Evolutionary conservation across 176 grass and related monocot species (phyloP), one percentile per base, ranked within the genome.

Genomic region (Ensete ventricosum): DNA sequence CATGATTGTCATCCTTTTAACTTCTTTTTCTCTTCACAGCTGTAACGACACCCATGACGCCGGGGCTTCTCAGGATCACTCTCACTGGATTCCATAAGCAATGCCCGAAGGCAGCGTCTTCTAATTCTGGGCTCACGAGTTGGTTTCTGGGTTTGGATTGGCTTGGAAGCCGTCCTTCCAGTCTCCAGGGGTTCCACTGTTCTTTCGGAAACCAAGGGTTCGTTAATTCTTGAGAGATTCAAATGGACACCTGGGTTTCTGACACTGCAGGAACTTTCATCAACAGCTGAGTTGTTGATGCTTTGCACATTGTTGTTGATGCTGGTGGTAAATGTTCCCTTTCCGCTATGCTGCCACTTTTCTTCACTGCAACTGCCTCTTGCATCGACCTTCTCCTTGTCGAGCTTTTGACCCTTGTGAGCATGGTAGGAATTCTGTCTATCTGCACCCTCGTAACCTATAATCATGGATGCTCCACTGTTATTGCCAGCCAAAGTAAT

Each of bases 261-360:
- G 19, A 75, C 78, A 82, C 55, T 81, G 77, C 86, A 90, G 23
- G 88, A 87, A 83, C 94, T 91, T 21, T 65, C 77, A 24, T 97
- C 87, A 72, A 97, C 73, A 3, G 89, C 50, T 14, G 94, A 97
- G 85, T 97, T 97, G 77, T 93, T 97, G 81, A 93, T 89, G 50
- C 67, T 88, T 75, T 97, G 90, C 57, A 97, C 85, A 59, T 97
- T 97, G 77, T 81, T 97, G 71, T 97, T 97, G 52, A 97, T 80
- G 73, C 85, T 90, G 17, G 85, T n/a, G 55, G 79, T 64, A 27
- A 84, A 75, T 23, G 52, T 10, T 1, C 11, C 27, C 58, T 20
- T 76, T 77, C 54, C 55, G 1, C 81, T 53, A 1, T 23, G 26
- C 75, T 8, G 34, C 34, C 34, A 43, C 34, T 8, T 52, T 71